phyloP scores from a whole-genome alignment of 108 stramenopile genomes.

The Schizochytrium sp. region DNA sequence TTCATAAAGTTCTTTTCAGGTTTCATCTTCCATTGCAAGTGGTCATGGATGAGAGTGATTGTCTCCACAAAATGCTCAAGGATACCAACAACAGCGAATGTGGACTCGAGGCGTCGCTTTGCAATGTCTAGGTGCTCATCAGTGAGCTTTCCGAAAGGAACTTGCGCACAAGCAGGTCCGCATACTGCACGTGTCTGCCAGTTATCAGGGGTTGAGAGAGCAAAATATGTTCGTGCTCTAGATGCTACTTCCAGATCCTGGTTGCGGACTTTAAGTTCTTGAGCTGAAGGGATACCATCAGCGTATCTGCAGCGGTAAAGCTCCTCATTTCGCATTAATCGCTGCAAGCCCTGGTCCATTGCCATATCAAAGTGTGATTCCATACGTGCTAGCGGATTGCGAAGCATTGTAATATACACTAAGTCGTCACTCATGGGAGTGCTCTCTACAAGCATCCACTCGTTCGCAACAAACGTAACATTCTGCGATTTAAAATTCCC shows the following conservation, averaged over 20 bases:
- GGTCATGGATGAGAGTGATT: neutral
- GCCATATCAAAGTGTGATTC: slow-evolving; percentile 46
- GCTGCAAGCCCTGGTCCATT: neutral
- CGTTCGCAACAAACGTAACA: slow-evolving; percentile 23
- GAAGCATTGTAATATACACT: neutral
- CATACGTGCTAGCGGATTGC: slow-evolving; percentile 13
- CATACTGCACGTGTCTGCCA: slow-evolving; percentile 23
- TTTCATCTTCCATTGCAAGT: neutral
- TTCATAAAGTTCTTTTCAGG: neutral
- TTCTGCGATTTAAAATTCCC: neutral
- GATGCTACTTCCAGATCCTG: neutral
- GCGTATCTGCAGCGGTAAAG: neutral
- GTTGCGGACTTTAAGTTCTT: too few species aligned
- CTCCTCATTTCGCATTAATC: too few species aligned
- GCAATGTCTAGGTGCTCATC: slow-evolving; percentile 45
- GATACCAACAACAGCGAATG: neutral
- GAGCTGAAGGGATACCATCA: neutral
- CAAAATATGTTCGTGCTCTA: neutral
- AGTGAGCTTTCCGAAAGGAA: slow-evolving; percentile 25
- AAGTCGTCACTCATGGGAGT: neutral
- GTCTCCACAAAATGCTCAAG: slow-evolving; percentile 27
- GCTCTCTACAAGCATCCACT: neutral
- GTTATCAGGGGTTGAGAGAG: neutral
- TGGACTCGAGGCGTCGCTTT: neutral
- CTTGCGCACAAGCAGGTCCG: neutral